Conservation (phyloP, 2,329 filamentous ascomycete species). For the Monilinia vaccinii-corymbosi region DNA sequence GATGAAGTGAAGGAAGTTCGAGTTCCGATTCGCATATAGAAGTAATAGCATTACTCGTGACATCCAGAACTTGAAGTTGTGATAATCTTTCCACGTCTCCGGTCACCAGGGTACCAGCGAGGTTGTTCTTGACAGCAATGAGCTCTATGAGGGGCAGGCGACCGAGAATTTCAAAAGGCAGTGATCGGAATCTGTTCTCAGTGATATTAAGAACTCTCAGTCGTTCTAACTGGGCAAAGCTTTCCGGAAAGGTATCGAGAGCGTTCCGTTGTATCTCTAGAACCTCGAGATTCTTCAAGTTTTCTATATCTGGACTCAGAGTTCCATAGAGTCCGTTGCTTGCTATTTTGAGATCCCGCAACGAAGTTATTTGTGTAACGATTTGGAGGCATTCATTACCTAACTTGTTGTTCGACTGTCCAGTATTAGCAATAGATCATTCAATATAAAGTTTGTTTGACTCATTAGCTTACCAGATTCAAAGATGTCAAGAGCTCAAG, state of each 20-base stretch:
- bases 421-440: slow-evolving; percentile 1
- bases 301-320: slow-evolving; percentile 53
- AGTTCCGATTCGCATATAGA: slow-evolving; percentile 23
- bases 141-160: slow-evolving; percentile 65
- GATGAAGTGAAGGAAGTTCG: slow-evolving; percentile 58
- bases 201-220: slow-evolving; percentile 72
- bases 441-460: background rate
- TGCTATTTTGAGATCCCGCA: slow-evolving; percentile 74
- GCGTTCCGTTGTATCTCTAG: slow-evolving; percentile 77
- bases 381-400: slow-evolving; percentile 62
- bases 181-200: slow-evolving; percentile 62
- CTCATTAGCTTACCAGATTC: slow-evolving; percentile 57
- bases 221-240: slow-evolving; percentile 55
- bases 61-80: slow-evolving; percentile 65
- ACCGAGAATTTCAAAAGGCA: slow-evolving; percentile 63
- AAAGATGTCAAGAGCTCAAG: slow-evolving; percentile 68
- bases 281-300: slow-evolving; percentile 62
- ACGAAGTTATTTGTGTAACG: slow-evolving; percentile 59
- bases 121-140: slow-evolving; percentile 65
- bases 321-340: slow-evolving; percentile 66
- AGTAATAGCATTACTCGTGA: slow-evolving; percentile 66
- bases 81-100: slow-evolving; percentile 48
- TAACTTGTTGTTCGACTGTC: slow-evolving; percentile 71
- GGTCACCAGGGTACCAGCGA: slow-evolving; percentile 64
- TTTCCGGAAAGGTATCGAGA: slow-evolving; percentile 59